These are phyloP conservation scores for Penicillium glabrum DNA, from an alignment of 2,329 filamentous ascomycete species.

Conservation along the genomic window DNA sequence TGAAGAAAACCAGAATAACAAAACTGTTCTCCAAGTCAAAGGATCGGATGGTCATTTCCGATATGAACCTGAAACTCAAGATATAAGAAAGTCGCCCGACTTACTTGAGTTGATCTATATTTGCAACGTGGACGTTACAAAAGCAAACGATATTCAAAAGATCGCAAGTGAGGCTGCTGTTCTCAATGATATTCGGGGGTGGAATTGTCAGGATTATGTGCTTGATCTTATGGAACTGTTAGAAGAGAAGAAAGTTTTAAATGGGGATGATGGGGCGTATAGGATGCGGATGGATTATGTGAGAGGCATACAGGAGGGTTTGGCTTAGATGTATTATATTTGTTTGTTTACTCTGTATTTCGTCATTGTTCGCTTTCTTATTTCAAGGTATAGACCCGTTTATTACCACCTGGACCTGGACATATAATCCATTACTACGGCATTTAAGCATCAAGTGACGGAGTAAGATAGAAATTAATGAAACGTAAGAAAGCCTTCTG, in stretches of 20 bases:
- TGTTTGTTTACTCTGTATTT: background rate
- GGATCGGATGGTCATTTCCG: background rate
- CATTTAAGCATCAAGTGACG: background rate
- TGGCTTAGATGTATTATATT: background rate
- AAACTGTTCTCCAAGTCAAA: background rate
- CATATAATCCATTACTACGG: no score
- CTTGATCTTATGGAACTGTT: conserved; percentile 24
- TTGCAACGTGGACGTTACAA: background rate
- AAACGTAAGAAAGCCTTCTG: background rate
- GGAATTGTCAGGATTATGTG: conserved; percentile 29
- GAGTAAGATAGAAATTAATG: background rate
- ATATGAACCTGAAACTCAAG: background rate
- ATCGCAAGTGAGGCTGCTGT: conserved; percentile 1
- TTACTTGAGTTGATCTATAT: background rate
- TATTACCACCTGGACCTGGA: no score
- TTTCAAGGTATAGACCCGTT: no score
- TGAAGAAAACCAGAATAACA: background rate
- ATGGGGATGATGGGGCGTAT: background rate
- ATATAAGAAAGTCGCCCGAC: background rate
- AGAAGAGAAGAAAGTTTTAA: conserved; percentile 14
- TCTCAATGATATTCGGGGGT: conserved; percentile 21
- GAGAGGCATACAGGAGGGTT: conserved; percentile 8
- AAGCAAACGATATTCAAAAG: background rate
- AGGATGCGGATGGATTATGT: conserved; percentile 5
- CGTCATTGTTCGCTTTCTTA: background rate